Conservation (phyloP, 2,329 filamentous ascomycete genomes). For the Harringtonia lauricola region DNA sequence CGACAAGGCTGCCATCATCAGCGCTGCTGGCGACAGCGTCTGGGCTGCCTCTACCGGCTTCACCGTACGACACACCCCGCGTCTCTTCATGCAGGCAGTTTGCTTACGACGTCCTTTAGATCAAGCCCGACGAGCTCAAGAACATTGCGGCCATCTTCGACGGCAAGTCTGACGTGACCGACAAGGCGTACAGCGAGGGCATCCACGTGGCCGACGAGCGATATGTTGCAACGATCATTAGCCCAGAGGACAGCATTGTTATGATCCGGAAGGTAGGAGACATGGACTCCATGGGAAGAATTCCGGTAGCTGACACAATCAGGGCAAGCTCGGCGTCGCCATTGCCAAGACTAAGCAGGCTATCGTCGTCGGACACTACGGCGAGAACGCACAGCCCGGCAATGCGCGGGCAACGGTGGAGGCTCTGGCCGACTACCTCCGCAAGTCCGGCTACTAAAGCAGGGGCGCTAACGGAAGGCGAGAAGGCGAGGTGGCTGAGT, state of each 20-base stretch:
- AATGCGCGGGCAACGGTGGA: conserved; percentile 71
- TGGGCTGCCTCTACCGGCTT: conserved; percentile 67
- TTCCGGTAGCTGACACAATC: not conserved
- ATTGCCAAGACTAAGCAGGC: conserved; percentile 82
- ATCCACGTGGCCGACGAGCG: conserved; percentile 66
- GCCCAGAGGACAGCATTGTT: conserved; percentile 39
- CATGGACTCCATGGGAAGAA: no score
- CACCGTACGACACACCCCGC: conserved; percentile 45
- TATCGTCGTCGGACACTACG: conserved; percentile 81
- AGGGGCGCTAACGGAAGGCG: not conserved
- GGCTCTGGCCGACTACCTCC: conserved; percentile 78
- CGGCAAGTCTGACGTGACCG: conserved; percentile 34
- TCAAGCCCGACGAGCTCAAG: conserved; percentile 50
- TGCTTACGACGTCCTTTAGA: conserved; percentile 19
- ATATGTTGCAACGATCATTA: conserved; percentile 62
- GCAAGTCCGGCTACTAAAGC: conserved; percentile 62
- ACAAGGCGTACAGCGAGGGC: conserved; percentile 61
- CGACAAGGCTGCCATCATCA: conserved; percentile 79
- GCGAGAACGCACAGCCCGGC: conserved; percentile 60
- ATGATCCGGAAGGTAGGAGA: conserved; percentile 9
- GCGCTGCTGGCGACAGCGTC: conserved; percentile 64
- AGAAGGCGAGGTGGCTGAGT: not conserved
- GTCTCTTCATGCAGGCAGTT: not conserved
- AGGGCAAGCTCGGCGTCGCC: conserved; percentile 69
- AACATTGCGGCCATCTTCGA: conserved; percentile 40